Conservation (phyloP, 2,329 filamentous ascomycete genomes). For the Diaporthe helianthi region DNA sequence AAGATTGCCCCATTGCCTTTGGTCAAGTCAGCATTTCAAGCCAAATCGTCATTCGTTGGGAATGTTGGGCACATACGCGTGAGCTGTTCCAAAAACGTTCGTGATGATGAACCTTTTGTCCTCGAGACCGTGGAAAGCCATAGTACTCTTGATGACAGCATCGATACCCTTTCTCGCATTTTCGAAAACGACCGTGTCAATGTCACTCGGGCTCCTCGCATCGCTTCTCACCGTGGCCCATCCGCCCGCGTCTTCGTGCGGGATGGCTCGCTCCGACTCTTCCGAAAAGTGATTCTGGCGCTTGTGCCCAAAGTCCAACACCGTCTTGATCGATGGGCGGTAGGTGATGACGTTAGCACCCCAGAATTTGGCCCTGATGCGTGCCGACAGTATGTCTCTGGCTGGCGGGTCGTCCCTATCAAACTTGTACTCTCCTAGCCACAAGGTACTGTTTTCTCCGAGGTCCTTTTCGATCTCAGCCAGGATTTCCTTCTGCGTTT, state of each 20-base stretch:
- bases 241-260: neutral
- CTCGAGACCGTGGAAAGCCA: conserved; percentile 74
- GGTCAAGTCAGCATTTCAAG: conserved; percentile 10
- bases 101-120: conserved; percentile 80
- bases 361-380: conserved; percentile 93
- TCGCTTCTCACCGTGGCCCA: conserved; percentile 43
- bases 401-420: conserved; percentile 74
- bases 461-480: conserved; percentile 41
- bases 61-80: conserved; percentile 74
- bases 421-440: conserved; percentile 61
- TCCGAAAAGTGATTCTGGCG: conserved; percentile 43
- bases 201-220: conserved; percentile 46
- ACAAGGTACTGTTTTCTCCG: conserved; percentile 47
- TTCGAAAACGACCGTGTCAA: conserved; percentile 56
- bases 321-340: conserved; percentile 72
- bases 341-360: conserved; percentile 90
- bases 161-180: conserved; percentile 70
- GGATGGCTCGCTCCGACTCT: conserved; percentile 45
- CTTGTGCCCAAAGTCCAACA: conserved; percentile 55
- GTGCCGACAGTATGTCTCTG: conserved; percentile 78
- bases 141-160: conserved; percentile 83
- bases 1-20: conserved; percentile 94
- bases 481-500: conserved; percentile 46
- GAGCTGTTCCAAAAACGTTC: conserved; percentile 94
- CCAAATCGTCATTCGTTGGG: neutral